Percentiles rank a stretch among this genome's conserved stretches.
These are phyloP conservation scores for Kalanchoe fedtschenkoi DNA, from an alignment of 164 flowering plant species.

Conservation along the genomic window DNA sequence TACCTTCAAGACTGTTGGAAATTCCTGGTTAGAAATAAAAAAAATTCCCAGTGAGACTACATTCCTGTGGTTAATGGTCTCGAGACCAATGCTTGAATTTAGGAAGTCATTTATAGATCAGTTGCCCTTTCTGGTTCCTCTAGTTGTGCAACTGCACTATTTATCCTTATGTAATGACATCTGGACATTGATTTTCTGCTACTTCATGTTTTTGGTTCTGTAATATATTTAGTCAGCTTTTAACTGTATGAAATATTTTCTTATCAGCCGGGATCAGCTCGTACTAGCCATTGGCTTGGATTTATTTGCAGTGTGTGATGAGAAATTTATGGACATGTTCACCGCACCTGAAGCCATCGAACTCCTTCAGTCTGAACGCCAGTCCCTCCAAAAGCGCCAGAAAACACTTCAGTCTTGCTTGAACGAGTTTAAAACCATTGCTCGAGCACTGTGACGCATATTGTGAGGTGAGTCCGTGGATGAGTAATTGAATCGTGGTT, in stretches of 20 bases:
- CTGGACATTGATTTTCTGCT: background rate
- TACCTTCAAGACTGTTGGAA: no score
- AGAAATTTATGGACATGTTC: conserved; percentile 96
- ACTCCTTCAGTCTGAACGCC: conserved; percentile 56
- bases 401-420: conserved; percentile 84
- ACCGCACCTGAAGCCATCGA: conserved; percentile 85
- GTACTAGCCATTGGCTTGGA: conserved; percentile 79
- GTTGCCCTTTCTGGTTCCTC: background rate
- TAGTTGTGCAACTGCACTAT: no score
- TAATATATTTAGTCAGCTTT: background rate
- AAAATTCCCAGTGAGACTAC: no score
- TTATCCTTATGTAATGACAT: background rate
- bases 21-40: no score
- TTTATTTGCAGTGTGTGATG: conserved; percentile 85
- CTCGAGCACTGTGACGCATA: conserved; percentile 52
- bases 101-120: no score
- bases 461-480: no score
- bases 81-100: no score
- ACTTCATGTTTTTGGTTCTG: background rate
- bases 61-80: no score
- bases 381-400: conserved; percentile 85
- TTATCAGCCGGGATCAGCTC: conserved; percentile 64
- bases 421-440: conserved; percentile 74
- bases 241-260: background rate
- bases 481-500: no score